These are phyloP conservation scores for Leishmania tropica DNA, from an alignment of 208 protist genomes.

Conservation along the genomic window DNA sequence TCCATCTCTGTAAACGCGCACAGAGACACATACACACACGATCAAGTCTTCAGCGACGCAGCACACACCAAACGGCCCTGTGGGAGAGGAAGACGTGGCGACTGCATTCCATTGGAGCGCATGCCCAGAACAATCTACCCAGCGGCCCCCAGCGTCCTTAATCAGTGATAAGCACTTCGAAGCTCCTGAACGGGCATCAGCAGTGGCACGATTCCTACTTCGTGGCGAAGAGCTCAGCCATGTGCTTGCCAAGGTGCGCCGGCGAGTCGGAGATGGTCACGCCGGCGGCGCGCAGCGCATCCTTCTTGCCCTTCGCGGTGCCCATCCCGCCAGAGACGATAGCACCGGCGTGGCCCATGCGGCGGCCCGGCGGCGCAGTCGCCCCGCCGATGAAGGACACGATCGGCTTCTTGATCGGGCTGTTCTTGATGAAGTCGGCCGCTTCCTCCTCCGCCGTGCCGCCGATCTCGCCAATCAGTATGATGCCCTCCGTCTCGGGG, in stretches of 20 bases:
- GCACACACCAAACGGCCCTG: not conserved
- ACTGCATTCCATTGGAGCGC: not conserved
- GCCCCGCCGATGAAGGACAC: constrained; percentile 98
- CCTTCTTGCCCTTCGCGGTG: constrained; percentile 97
- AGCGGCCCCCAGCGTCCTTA: not conserved
- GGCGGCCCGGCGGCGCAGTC: constrained; percentile 97
- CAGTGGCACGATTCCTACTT: constrained; percentile 27
- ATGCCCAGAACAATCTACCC: not conserved
- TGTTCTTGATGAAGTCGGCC: constrained; percentile 96
- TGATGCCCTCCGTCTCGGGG: constrained; percentile 97
- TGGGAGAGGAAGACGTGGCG: not conserved
- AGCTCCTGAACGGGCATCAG: not conserved
- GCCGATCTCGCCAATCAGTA: constrained; percentile 99
- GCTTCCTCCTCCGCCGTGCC: constrained; percentile 98
- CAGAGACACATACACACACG: not conserved
- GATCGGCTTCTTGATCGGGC: constrained; percentile 96
- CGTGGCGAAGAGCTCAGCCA: constrained; percentile 81
- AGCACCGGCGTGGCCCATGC: constrained; percentile 98
- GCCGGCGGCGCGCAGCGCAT: constrained; percentile 90
- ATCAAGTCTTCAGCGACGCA: not conserved
- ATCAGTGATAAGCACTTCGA: not conserved
- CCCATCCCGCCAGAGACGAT: constrained; percentile 96
- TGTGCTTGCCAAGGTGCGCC: constrained; percentile 93
- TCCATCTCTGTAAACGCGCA: not conserved
- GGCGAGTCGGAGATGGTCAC: constrained; percentile 94